Conservation (phyloP, 2,329 filamentous ascomycete species). For the Thielaviopsis musarum region DNA sequence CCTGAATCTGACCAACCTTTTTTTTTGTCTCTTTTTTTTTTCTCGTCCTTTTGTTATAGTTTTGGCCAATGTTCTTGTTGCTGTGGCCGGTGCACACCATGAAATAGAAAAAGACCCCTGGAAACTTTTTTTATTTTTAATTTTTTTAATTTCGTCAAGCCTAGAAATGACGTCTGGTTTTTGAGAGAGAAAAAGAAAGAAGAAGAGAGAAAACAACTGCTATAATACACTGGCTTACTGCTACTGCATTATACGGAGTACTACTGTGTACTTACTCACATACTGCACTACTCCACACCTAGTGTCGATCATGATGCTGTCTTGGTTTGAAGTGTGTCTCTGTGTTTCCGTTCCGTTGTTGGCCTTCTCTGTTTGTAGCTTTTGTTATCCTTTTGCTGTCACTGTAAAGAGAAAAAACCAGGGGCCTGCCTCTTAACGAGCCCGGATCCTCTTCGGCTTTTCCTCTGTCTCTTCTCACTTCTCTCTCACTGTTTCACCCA, state of each 20-base stretch:
- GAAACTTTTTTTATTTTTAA: background rate
- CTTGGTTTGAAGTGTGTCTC: no score
- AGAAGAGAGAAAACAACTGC: background rate
- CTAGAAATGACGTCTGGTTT: background rate
- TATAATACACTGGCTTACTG: no score
- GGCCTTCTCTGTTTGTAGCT: no score
- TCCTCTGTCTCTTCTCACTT: no score
- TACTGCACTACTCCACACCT: no score
- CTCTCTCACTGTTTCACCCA: no score
- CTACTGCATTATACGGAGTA: no score
- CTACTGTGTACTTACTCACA: no score
- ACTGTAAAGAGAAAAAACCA: no score
- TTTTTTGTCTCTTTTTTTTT: background rate
- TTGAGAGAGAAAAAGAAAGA: background rate
- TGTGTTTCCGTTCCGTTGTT: no score
- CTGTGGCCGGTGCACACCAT: background rate
- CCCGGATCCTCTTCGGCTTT: background rate
- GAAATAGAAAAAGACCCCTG: background rate
- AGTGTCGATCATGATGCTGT: no score
- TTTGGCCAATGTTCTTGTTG: background rate
- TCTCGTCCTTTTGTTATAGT: background rate
- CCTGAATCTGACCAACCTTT: background rate
- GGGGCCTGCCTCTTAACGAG: background rate
- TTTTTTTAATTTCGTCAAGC: background rate
- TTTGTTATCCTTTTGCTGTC: no score